Conservation (phyloP, 192 early-diverging fungal genomes). For the Podila horticola region DNA sequence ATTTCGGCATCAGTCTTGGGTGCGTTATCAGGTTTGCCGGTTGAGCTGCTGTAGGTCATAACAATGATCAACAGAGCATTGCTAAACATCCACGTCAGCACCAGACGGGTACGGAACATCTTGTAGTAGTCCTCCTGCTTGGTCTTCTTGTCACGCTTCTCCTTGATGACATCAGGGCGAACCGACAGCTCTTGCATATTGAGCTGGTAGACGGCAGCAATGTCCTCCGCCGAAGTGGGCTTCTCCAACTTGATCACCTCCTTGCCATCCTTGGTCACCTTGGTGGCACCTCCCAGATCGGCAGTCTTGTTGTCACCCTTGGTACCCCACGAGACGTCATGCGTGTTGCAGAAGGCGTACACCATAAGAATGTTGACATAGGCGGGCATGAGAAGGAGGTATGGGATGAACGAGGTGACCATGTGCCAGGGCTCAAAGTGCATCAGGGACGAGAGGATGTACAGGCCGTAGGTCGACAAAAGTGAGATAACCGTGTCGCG, state of each 20-base stretch:
- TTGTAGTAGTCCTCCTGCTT: slow-evolving; percentile 92
- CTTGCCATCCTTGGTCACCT: slow-evolving; percentile 74
- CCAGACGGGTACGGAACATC: slow-evolving; percentile 83
- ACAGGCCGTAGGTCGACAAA: slow-evolving; percentile 85
- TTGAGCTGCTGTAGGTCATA: slow-evolving; percentile 58
- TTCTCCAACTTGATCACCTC: slow-evolving; percentile 77
- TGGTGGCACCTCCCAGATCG: slow-evolving; percentile 77
- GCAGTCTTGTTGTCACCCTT: slow-evolving; percentile 82
- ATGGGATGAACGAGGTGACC: slow-evolving; percentile 89
- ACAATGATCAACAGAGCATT: slow-evolving; percentile 80
- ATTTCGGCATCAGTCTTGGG: slow-evolving; percentile 20
- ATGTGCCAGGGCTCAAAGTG: slow-evolving; percentile 93
- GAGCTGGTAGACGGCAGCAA: slow-evolving; percentile 85
- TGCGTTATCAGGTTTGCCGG: slow-evolving; percentile 31
- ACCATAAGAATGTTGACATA: slow-evolving; percentile 94
- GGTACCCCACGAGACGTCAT: slow-evolving; percentile 96
- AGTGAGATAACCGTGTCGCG: slow-evolving; percentile 81
- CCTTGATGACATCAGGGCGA: slow-evolving; percentile 54
- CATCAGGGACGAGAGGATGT: slow-evolving; percentile 77
- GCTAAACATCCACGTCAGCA: slow-evolving; percentile 87
- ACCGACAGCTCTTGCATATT: slow-evolving; percentile 68
- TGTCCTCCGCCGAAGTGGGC: slow-evolving; percentile 76
- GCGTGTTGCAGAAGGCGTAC: slow-evolving; percentile 93
- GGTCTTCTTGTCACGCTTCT: slow-evolving; percentile 75
- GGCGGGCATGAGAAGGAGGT: slow-evolving; percentile 86